These are phyloP conservation scores for Scheffersomyces stipitis DNA, from an alignment of 805 yeast genomes.

Conservation along the genomic window DNA sequence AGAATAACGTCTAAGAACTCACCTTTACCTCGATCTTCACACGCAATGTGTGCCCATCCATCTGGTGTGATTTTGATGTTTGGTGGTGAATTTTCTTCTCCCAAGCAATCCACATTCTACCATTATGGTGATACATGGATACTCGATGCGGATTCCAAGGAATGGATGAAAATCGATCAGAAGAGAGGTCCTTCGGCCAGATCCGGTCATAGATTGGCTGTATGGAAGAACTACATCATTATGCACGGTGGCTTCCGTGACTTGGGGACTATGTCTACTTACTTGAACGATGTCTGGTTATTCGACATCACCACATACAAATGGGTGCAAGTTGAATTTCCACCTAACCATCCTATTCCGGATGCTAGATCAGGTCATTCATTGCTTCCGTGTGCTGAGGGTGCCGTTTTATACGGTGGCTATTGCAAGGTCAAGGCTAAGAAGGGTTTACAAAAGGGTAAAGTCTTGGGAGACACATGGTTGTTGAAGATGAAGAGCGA, in stretches of 20 bases:
- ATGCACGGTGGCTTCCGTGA: constrained; percentile 94
- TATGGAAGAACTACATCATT: constrained; percentile 87
- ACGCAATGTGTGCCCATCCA: constrained; percentile 91
- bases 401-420: constrained; percentile 89
- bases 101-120: constrained; percentile 92
- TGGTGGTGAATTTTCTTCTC: constrained; percentile 97
- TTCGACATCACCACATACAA: constrained; percentile 87
- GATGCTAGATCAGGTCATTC: constrained; percentile 96
- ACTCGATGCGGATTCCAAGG: constrained; percentile 76
- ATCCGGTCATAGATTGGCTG: constrained; percentile 88
- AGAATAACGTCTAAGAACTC: constrained; percentile 75
- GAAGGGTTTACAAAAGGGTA: constrained; percentile 87
- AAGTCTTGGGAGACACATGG: constrained; percentile 86
- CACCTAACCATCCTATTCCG: constrained; percentile 75
- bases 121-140: constrained; percentile 98
- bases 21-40: constrained; percentile 92
- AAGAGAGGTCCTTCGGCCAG: constrained; percentile 80
- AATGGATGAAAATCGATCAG: constrained; percentile 84
- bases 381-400: constrained; percentile 73
- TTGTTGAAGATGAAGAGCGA: constrained; percentile 82
- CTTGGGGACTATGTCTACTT: constrained; percentile 78
- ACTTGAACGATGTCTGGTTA: constrained; percentile 84
- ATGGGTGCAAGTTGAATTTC: constrained; percentile 89
- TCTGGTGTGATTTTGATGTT: constrained; percentile 81
- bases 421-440: constrained; percentile 90